A percentile compares a stretch with the other conserved stretches of the same genome.
Evolutionary conservation across 2,329 filamentous ascomycete species (phyloP).

Genomic region (Phialemonium atrogriseum): DNA sequence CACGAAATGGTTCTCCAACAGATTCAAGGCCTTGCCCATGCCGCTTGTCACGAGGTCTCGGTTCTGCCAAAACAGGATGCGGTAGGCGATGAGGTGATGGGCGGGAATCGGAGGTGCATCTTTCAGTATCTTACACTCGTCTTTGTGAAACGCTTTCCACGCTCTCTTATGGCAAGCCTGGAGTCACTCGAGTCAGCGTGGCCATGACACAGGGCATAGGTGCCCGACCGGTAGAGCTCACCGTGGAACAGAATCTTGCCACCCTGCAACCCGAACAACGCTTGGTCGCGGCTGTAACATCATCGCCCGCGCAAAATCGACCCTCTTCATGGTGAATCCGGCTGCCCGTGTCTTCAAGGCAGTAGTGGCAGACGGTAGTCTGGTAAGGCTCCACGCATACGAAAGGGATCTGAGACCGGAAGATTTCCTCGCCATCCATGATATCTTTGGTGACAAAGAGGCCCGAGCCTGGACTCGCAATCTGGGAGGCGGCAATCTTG

Average conservation of each 20-base stretch:
- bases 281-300: slow-evolving; percentile 1
- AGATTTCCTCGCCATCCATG: slow-evolving; percentile 17
- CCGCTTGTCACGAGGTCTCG: slow-evolving; percentile 9
- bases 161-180: slow-evolving; percentile 20
- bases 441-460: slow-evolving; percentile 14
- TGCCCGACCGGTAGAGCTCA: slow-evolving; percentile 4
- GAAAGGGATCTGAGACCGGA: slow-evolving; percentile 12
- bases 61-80: slow-evolving; percentile 18
- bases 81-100: slow-evolving; percentile 14
- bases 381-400: slow-evolving; percentile 9
- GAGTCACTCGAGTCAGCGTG: not conserved
- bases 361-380: slow-evolving; percentile 17
- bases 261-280: slow-evolving; percentile 16
- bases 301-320: slow-evolving; percentile 3
- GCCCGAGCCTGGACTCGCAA: slow-evolving; percentile 15
- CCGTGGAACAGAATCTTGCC: slow-evolving; percentile 20
- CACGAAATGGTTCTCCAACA: slow-evolving; percentile 17
- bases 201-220: not conserved
- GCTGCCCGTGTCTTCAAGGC: slow-evolving; percentile 11
- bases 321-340: slow-evolving; percentile 5
- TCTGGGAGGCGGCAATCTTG: slow-evolving; percentile 10
- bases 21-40: slow-evolving; percentile 9
- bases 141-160: slow-evolving; percentile 20
- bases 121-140: slow-evolving; percentile 19
- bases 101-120: slow-evolving; percentile 9